Evolutionary conservation across 306 rosid species (phyloP).

Genomic region (Amphicarpaea edgeworthii): DNA sequence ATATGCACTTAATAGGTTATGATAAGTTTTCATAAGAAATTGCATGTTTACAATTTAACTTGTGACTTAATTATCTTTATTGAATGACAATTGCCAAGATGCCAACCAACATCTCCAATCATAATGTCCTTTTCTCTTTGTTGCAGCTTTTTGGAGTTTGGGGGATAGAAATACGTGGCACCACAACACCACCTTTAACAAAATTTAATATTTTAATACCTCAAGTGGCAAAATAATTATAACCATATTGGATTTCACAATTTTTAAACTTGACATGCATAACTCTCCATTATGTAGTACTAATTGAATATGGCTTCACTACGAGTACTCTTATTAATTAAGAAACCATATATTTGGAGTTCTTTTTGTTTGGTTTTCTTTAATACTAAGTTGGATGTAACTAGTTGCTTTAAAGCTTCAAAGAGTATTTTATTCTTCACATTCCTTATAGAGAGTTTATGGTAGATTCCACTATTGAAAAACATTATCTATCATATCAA

Average conservation of each 20-base stretch:
- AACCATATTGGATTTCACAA: slow-evolving; percentile 46
- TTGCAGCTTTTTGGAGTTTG: slow-evolving; percentile 63
- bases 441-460: not conserved
- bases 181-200: slow-evolving; percentile 52
- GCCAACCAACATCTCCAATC: slow-evolving; percentile 64
- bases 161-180: slow-evolving; percentile 49
- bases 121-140: slow-evolving; percentile 54
- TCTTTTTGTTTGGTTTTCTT: not conserved
- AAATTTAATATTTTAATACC: slow-evolving; percentile 40
- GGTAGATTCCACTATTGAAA: not conserved
- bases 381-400: not conserved
- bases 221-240: slow-evolving; percentile 60
- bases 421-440: not conserved
- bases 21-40: not conserved
- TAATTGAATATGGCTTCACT: slow-evolving; percentile 13
- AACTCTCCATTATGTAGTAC: not conserved
- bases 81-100: slow-evolving; percentile 43
- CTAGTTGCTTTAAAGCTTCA: not conserved
- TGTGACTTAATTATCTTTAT: slow-evolving; percentile 13
- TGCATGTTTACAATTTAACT: slow-evolving; percentile 29
- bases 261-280: not conserved
- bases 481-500: not conserved
- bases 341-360: slow-evolving; percentile 1
- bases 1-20: slow-evolving; percentile 14
- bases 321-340: not conserved